Base-by-base conservation (phyloP, 768 basidiomycete species). In the Udeniomyces megalosporus region DNA sequence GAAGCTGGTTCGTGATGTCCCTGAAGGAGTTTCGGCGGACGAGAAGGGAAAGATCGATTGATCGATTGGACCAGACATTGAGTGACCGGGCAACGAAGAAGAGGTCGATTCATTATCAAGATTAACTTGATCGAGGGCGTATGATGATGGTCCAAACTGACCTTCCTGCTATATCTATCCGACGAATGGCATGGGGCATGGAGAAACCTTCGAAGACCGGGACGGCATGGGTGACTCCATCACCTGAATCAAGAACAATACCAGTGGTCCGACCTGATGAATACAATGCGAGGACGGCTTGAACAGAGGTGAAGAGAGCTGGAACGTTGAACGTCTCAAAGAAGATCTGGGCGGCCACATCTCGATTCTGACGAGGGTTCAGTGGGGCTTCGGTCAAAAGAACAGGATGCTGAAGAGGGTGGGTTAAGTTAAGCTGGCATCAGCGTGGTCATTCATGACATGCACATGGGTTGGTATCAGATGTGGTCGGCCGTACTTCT, bases 301-400 rank as follows among this genome's bases (percentile, higher is more conserved):
- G 95, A 3, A 99, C 89, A 47, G 90, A 92, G 42, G 85, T 91
- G 76, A 89, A 96, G 61, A 99, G 76, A 4, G 95, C 95, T 32
- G 95, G 95, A 32, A 96, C 95, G 72, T 99, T 99, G 81, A 97
- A 99, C 14, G 95, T 97, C 72, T 99, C 95, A 74, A 97, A 99
- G 76, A 99, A 93, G 75, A 97, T 95, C 75, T 96, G 92, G 10
- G 95, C 93, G 15, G 92, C 91, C 47, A 90, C 81, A 73, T 97
- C 95, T 66, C 95, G 83, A 75, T 99, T 97, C 71, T 83, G 84
- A 70, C 92, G 82, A 64, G 95, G 95, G 74, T 99, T 99, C 66
- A 99, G 77, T 6, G 95, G 93, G 31, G 95, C 93, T 76, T 99
- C 95, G 11, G 95, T 99, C 60, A 99, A 77, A 62, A 99, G 78